phyloP scores from a whole-genome alignment of 106 monocot genomes.

The Gastrodia elata region DNA sequence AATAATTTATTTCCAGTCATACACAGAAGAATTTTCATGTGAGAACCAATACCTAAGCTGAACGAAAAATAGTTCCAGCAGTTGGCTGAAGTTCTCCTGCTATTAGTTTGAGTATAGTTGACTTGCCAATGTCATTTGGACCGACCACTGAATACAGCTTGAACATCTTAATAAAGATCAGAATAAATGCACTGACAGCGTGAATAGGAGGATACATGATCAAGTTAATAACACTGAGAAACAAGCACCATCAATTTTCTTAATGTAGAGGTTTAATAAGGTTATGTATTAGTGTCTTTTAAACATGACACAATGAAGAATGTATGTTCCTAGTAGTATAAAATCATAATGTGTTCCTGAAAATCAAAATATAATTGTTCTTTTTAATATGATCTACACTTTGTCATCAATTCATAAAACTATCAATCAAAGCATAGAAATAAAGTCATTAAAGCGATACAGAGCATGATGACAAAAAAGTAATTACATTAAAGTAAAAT shows the following conservation, averaged over 20 bases:
- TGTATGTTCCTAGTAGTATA: neutral
- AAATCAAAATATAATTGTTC: neutral
- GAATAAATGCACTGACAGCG: slow-evolving; percentile 8
- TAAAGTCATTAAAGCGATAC: neutral
- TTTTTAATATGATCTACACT: neutral
- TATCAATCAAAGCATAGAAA: neutral
- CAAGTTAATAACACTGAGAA: neutral
- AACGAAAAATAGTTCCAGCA: slow-evolving; percentile 94
- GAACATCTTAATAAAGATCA: slow-evolving; percentile 18
- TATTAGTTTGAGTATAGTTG: slow-evolving; percentile 96
- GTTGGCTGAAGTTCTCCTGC: slow-evolving; percentile 97
- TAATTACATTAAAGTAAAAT: neutral
- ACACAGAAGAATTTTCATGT: neutral
- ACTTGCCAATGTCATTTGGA: slow-evolving; percentile 98
- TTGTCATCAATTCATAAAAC: neutral
- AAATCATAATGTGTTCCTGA: neutral
- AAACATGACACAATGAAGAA: neutral
- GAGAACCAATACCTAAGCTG: slow-evolving; percentile 61
- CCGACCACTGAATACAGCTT: slow-evolving; percentile 79
- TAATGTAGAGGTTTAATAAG: neutral
- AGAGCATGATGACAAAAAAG: neutral
- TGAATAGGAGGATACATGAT: neutral
- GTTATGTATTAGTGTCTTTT: neutral
- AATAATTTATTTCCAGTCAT: no score
- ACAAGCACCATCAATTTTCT: neutral